These are phyloP conservation scores for Yarrowia osloensis DNA, from an alignment of 805 yeast species.

Conservation along the genomic window DNA sequence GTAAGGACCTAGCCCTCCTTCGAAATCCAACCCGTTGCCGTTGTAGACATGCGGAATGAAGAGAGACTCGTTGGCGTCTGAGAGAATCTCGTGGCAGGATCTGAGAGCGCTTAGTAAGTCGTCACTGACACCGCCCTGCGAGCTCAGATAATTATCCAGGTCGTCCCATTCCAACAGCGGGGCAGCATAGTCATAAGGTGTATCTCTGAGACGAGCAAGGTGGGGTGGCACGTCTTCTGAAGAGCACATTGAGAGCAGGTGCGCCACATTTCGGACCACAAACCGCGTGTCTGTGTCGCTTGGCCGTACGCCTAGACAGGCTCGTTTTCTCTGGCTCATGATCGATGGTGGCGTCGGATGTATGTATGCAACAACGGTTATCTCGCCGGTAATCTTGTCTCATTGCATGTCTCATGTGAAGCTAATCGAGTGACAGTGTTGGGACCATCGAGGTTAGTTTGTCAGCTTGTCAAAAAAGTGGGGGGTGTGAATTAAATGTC, in stretches of 20 bases:
- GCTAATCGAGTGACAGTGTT: background rate
- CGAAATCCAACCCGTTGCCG: background rate
- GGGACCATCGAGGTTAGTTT: background rate
- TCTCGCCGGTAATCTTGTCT: background rate
- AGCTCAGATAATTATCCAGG: background rate
- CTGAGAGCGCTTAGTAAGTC: background rate
- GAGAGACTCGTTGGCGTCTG: background rate
- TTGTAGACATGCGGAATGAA: background rate
- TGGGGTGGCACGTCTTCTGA: background rate
- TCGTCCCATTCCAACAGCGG: background rate
- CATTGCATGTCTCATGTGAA: slow-evolving; percentile 3
- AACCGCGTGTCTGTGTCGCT: background rate
- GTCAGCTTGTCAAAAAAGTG: no score
- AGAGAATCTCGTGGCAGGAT: background rate
- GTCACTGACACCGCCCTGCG: background rate
- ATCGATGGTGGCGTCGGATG: background rate
- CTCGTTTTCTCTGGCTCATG: background rate
- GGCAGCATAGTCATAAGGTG: slow-evolving; percentile 16
- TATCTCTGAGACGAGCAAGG: background rate
- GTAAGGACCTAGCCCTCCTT: slow-evolving; percentile 3
- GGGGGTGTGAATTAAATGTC: no score
- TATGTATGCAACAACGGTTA: background rate
- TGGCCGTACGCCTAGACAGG: background rate
- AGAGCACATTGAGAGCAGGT: background rate
- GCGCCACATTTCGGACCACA: background rate